Percentiles rank a stretch among this genome's conserved stretches.
Evolutionary conservation across 1,284 basidiomycete species (phyloP).

Genomic region (Mycena sp.): DNA sequence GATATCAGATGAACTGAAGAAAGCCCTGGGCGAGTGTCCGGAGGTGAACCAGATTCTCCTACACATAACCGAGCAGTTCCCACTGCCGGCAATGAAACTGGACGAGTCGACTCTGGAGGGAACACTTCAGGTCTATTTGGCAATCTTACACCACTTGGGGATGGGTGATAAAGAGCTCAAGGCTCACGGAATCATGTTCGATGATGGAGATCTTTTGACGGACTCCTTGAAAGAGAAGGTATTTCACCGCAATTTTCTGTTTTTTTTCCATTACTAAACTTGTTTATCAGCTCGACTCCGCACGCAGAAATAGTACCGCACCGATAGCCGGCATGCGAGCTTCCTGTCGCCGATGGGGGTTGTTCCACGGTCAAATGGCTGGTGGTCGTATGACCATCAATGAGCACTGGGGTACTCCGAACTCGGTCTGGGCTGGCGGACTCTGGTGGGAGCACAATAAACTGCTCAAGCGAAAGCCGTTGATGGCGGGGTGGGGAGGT

Average conservation of each 20-base stretch:
- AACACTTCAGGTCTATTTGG: neutral
- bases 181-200: slow-evolving; percentile 29
- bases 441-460: slow-evolving; percentile 28
- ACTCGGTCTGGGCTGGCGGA: slow-evolving; percentile 14
- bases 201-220: slow-evolving; percentile 31
- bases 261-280: neutral
- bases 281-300: slow-evolving; percentile 25
- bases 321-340: slow-evolving; percentile 14
- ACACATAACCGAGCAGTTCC: slow-evolving; percentile 29
- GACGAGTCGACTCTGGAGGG: slow-evolving; percentile 34
- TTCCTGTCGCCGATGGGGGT: slow-evolving; percentile 14
- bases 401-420: slow-evolving; percentile 30
- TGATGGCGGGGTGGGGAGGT: slow-evolving; percentile 21
- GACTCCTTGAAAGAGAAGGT: slow-evolving; percentile 31
- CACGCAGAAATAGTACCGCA: slow-evolving; percentile 19
- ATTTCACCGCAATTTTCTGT: too few relatives aligned
- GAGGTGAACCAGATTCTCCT: slow-evolving; percentile 27
- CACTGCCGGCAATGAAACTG: slow-evolving; percentile 29
- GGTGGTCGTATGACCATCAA: slow-evolving; percentile 24
- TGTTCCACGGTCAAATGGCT: slow-evolving; percentile 33
- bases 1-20: slow-evolving; percentile 3
- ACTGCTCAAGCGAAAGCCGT: slow-evolving; percentile 10
- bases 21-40: slow-evolving; percentile 17
- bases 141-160: neutral
- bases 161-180: slow-evolving; percentile 16